Evolutionary conservation across 2,329 filamentous ascomycete genomes (phyloP).

Genomic region (Coniochaeta ligniaria): DNA sequence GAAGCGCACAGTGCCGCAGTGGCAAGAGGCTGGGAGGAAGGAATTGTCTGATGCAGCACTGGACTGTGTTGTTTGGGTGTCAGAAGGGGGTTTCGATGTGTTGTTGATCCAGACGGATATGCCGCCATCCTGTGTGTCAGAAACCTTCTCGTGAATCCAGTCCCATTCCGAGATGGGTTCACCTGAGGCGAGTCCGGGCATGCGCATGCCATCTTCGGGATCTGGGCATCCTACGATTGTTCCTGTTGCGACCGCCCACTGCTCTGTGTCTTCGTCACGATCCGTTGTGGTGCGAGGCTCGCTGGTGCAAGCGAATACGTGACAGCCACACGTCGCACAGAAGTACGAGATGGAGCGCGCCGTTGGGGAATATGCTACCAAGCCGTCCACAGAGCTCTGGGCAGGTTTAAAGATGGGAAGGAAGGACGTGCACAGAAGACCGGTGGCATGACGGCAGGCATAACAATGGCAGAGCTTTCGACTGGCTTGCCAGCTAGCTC

Average conservation of each 20-base stretch:
- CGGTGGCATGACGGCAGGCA: slow-evolving; percentile 20
- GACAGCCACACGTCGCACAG: slow-evolving; percentile 32
- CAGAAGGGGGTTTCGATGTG: not conserved
- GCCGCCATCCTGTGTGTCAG: slow-evolving; percentile 28
- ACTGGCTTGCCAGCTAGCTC: not conserved
- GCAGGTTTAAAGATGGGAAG: slow-evolving; percentile 15
- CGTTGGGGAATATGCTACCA: slow-evolving; percentile 11
- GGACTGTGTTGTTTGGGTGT: not conserved
- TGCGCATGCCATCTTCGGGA: not conserved
- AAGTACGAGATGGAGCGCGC: slow-evolving; percentile 23
- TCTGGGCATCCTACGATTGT: slow-evolving; percentile 15
- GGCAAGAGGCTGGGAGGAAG: slow-evolving; percentile 21
- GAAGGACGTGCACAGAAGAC: slow-evolving; percentile 31
- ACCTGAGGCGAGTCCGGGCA: not conserved
- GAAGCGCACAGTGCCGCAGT: slow-evolving; percentile 49
- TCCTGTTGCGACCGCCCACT: slow-evolving; percentile 31
- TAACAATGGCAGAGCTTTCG: slow-evolving; percentile 17
- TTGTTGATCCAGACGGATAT: slow-evolving; percentile 22
- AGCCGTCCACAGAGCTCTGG: slow-evolving; percentile 3
- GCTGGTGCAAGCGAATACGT: slow-evolving; percentile 23
- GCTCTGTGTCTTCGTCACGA: not conserved
- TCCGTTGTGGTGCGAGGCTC: not conserved
- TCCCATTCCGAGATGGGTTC: not conserved
- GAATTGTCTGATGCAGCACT: not conserved
- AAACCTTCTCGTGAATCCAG: slow-evolving; percentile 15